These are phyloP conservation scores for Euphorbia pulcherrima DNA, from an alignment of 345 rosid species.

Conservation along the genomic window DNA sequence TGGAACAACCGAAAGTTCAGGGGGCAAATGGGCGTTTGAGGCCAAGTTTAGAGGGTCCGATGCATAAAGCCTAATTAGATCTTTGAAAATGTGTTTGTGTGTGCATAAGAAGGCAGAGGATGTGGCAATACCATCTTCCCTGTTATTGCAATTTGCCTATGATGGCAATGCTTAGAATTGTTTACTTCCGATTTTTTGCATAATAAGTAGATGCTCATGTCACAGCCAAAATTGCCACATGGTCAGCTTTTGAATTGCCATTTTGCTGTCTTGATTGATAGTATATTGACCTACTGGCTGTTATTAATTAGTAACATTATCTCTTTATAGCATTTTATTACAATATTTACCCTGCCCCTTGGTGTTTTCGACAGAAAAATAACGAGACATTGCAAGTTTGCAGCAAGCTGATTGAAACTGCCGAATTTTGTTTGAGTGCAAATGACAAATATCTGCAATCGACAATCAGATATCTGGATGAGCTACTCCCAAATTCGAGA, in stretches of 20 bases:
- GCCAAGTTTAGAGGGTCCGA: too few relatives aligned
- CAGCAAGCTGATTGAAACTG: slow-evolving; percentile 60
- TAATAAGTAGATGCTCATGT: not conserved
- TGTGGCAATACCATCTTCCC: not conserved
- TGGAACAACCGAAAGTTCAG: too few relatives aligned
- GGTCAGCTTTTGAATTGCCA: not conserved
- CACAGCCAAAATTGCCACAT: not conserved
- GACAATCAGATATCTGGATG: slow-evolving; percentile 42
- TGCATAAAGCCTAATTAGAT: too few relatives aligned
- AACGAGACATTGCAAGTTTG: slow-evolving; percentile 41
- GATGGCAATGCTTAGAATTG: not conserved
- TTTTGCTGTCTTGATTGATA: not conserved
- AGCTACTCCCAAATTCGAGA: slow-evolving; percentile 28
- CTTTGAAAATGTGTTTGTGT: too few relatives aligned
- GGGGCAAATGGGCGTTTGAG: too few relatives aligned
- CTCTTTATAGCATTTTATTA: not conserved
- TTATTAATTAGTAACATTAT: not conserved
- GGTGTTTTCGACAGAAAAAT: slow-evolving; percentile 44
- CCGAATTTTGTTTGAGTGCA: slow-evolving; percentile 40
- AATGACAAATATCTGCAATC: slow-evolving; percentile 49
- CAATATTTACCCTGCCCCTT: not conserved
- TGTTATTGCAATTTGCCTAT: not conserved
- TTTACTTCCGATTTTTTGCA: not conserved
- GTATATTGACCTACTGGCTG: not conserved
- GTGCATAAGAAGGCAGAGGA: not conserved